Conservation (phyloP, 2,329 filamentous ascomycete genomes). For the Pezicula neosporulosa region DNA sequence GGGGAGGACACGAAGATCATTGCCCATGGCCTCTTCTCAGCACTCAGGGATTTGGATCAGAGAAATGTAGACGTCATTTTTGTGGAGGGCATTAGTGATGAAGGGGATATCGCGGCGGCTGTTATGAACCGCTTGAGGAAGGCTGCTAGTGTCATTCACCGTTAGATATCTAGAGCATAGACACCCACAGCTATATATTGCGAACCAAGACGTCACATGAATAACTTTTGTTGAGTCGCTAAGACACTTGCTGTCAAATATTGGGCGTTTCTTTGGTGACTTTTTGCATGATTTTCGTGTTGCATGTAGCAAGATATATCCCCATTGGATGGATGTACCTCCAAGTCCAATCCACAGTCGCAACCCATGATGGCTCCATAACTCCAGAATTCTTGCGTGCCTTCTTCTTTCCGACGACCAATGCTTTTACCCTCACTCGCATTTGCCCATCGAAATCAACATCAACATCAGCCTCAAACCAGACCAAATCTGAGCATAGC, state of each 20-base stretch:
- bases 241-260: too few species aligned
- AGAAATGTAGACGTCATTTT: conserved; percentile 78
- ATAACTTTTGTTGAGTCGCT: background rate
- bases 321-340: too few species aligned
- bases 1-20: conserved; percentile 70
- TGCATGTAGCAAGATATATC: too few species aligned
- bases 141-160: conserved; percentile 53
- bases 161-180: conserved; percentile 1
- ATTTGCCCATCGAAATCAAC: background rate
- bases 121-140: conserved; percentile 83
- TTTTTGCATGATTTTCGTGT: too few species aligned
- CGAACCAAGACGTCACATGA: too few species aligned
- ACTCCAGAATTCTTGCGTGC: conserved; percentile 6
- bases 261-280: too few species aligned
- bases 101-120: conserved; percentile 79
- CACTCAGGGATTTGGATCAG: conserved; percentile 79
- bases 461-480: background rate
- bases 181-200: background rate
- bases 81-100: conserved; percentile 81
- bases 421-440: background rate
- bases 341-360: background rate
- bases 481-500: too few species aligned
- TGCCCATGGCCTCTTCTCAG: conserved; percentile 83
- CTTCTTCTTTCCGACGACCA: background rate
- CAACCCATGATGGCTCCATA: background rate